Base-by-base conservation (phyloP, 352 stramenopile species). In the Globisporangium spinosum region DNA sequence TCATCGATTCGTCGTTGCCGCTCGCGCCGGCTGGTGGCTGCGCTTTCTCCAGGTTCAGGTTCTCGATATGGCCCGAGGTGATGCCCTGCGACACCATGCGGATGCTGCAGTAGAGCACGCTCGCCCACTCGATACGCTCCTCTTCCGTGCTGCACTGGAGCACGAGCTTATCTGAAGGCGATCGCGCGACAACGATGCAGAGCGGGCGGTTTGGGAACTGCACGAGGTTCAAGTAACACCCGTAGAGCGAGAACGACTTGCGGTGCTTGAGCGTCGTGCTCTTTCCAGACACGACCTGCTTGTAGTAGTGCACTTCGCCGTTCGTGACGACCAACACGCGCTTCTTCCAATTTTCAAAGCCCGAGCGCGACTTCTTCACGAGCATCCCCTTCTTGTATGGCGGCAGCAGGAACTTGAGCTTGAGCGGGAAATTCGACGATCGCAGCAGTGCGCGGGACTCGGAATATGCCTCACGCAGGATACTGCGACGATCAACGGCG, bases 41-140 rank as follows among this genome's bases (percentile, higher is more conserved):
- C 20, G 23, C 32, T 60, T 84, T 72, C 70, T 93, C 86, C 40
- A 94, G 72, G 40, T 91, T 77, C 25, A 94, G 61, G 38, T 85
- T 84, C 59, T 88, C 82, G 35, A 93, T 94, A 67, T 93, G 87
- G 20, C 85, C 87, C 0, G 84, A 85, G 0, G 87, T 96, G 62
- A 96, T 88, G 29, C 89, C 89, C 68, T 95, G 87, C 34, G 87
- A 93, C 17, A 91, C 85, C 77, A 96, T 91, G 63, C 85, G 83
- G 65, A 96, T 96, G 67, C 77, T 91, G 77, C 89, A 96, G 75
- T 94, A 93, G 56, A 96, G 83, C 45, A 91, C 80, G 59, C 87
- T 94, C 25, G 87, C 87, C 89, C 89, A 96, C 67, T 94, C 87
- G 68, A 94, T 79, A n/a, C 87, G 85, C 65, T 96, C 85, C n/a